Evolutionary conservation across 176 grass and related monocot genomes (phyloP).

Genomic region (Hordeum marinum): DNA sequence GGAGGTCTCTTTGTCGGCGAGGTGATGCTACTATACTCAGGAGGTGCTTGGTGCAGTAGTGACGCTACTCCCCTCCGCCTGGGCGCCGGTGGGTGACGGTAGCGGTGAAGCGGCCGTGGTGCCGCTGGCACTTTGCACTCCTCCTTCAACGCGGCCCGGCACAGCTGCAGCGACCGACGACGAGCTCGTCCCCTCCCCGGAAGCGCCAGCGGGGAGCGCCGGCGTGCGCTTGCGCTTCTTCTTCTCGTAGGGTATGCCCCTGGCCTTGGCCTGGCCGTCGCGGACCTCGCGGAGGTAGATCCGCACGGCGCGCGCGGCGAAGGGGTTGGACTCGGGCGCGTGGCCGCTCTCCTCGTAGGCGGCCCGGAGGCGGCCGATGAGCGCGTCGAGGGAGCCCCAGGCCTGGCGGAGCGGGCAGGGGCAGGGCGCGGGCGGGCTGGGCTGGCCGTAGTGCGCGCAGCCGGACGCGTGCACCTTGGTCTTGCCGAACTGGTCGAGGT

Average conservation of each 20-base stretch:
- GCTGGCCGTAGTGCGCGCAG: slow-evolving; percentile 83
- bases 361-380: slow-evolving; percentile 88
- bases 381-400: slow-evolving; percentile 93
- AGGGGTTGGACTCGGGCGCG: slow-evolving; percentile 82
- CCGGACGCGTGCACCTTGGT: slow-evolving; percentile 80
- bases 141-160: neutral
- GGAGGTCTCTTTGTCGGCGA: neutral
- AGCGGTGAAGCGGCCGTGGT: neutral
- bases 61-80: neutral
- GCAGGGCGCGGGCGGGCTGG: slow-evolving; percentile 80
- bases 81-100: neutral
- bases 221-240: slow-evolving; percentile 85
- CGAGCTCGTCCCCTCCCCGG: slow-evolving; percentile 29
- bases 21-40: slow-evolving; percentile 48
- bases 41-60: slow-evolving; percentile 20
- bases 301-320: slow-evolving; percentile 84
- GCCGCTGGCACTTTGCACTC: slow-evolving; percentile 3
- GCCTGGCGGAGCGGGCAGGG: slow-evolving; percentile 87
- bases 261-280: slow-evolving; percentile 84
- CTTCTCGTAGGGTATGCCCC: slow-evolving; percentile 96
- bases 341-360: slow-evolving; percentile 93
- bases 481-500: slow-evolving; percentile 99
- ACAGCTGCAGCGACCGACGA: neutral
- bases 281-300: slow-evolving; percentile 99
- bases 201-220: neutral